Percentiles rank a stretch among this genome's conserved stretches.
Conservation (phyloP, 1,139 yeast genomes). For the Zygosaccharomyces sapae region DNA sequence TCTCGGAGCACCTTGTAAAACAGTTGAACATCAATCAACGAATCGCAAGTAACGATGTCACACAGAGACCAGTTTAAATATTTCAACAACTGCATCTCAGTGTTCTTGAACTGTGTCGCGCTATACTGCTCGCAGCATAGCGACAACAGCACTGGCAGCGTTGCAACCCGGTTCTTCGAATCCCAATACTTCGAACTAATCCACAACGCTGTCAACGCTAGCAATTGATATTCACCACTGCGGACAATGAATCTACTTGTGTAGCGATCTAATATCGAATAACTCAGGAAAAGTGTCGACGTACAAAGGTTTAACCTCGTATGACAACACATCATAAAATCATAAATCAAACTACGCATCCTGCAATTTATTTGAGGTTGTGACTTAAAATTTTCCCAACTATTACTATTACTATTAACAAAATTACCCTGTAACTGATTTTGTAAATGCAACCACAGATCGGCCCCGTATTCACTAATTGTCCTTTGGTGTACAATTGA, state of each 20-base stretch:
- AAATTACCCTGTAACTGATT: slow-evolving; percentile 3
- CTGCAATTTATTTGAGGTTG: slow-evolving; percentile 26
- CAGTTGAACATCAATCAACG: slow-evolving; percentile 52
- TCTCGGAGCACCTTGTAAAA: slow-evolving; percentile 35
- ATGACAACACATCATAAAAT: slow-evolving; percentile 83
- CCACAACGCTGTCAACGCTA: slow-evolving; percentile 73
- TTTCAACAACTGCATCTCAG: slow-evolving; percentile 64
- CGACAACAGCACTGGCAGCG: slow-evolving; percentile 44
- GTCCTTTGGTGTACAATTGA: slow-evolving; percentile 17
- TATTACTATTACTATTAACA: slow-evolving; percentile 4
- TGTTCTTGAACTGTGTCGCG: slow-evolving; percentile 56
- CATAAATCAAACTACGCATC: slow-evolving; percentile 48
- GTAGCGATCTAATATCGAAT: slow-evolving; percentile 84
- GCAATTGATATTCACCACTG: slow-evolving; percentile 54
- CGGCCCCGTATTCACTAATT: slow-evolving; percentile 20
- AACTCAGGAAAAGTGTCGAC: slow-evolving; percentile 74
- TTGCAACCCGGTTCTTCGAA: slow-evolving; percentile 61
- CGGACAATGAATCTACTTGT: slow-evolving; percentile 83
- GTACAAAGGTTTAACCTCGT: slow-evolving; percentile 69
- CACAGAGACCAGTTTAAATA: slow-evolving; percentile 30
- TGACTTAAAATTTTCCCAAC: slow-evolving; percentile 15
- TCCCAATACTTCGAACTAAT: slow-evolving; percentile 69
- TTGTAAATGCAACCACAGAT: slow-evolving; percentile 16
- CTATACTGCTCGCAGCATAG: slow-evolving; percentile 60
- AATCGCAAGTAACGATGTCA: slow-evolving; percentile 53